Conservation (phyloP, 1,284 basidiomycete species). For the Cutaneotrichosporon cyanovorans region DNA sequence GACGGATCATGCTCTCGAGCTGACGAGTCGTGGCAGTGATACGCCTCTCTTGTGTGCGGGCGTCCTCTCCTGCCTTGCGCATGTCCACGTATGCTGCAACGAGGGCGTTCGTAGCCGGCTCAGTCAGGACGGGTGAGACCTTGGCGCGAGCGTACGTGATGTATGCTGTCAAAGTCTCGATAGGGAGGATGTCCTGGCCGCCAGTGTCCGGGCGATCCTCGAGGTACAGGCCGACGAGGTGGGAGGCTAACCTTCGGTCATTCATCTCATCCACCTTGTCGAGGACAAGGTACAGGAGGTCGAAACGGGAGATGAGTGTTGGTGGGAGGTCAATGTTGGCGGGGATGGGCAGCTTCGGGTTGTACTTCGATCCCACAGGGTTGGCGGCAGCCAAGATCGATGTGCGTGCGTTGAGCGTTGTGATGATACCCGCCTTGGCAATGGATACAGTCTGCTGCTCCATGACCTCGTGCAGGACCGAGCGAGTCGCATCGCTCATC, state of each 20-base stretch:
- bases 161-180: slow-evolving; percentile 85
- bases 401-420: slow-evolving; percentile 92
- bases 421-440: slow-evolving; percentile 99
- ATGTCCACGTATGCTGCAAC: slow-evolving; percentile 87
- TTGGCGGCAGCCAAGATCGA: slow-evolving; percentile 97
- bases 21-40: slow-evolving; percentile 98
- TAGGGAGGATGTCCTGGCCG: slow-evolving; percentile 67
- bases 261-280: slow-evolving; percentile 86
- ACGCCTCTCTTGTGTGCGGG: slow-evolving; percentile 76
- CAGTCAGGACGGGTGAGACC: slow-evolving; percentile 80
- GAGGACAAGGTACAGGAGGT: slow-evolving; percentile 92
- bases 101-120: slow-evolving; percentile 75
- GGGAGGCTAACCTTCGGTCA: slow-evolving; percentile 85
- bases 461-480: slow-evolving; percentile 98
- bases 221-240: slow-evolving; percentile 86
- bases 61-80: slow-evolving; percentile 84
- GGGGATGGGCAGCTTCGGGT: slow-evolving; percentile 78
- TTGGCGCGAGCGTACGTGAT: slow-evolving; percentile 89
- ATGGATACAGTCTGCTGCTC: slow-evolving; percentile 99
- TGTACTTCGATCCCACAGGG: slow-evolving; percentile 93
- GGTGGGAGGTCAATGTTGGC: slow-evolving; percentile 84
- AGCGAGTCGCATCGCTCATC: slow-evolving; percentile 94
- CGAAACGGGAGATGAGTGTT: slow-evolving; percentile 95
- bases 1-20: slow-evolving; percentile 95
- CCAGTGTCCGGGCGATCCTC: slow-evolving; percentile 73